phyloP scores from a whole-genome alignment of 1,284 basidiomycete species.

The Coriolopsis trogii region DNA sequence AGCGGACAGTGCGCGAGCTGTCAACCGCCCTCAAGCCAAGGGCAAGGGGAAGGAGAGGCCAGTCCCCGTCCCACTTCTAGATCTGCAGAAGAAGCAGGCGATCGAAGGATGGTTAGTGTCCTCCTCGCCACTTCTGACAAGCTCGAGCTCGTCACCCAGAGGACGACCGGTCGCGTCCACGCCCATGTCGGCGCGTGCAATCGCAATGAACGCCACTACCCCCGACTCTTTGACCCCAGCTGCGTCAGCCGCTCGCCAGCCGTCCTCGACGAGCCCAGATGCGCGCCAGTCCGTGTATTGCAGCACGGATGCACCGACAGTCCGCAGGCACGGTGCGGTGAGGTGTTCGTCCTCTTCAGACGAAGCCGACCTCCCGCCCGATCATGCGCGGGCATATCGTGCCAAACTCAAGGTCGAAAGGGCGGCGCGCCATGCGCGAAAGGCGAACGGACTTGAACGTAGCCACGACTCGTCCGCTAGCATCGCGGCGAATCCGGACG shows the following conservation, averaged over 20 bases:
- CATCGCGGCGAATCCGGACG: too few relatives aligned
- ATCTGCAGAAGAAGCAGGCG: neutral
- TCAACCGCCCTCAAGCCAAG: neutral
- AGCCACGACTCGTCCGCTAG: too few relatives aligned
- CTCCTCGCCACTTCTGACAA: neutral
- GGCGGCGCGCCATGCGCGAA: neutral
- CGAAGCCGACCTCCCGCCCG: slow-evolving; percentile 6
- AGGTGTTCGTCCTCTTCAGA: slow-evolving; percentile 7
- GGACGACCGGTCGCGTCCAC: neutral
- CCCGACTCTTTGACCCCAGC: neutral
- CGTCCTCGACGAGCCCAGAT: neutral
- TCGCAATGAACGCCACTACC: too few relatives aligned
- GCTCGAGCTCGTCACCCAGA: slow-evolving; percentile 6
- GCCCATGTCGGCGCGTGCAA: neutral
- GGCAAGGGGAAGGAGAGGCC: neutral
- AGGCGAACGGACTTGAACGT: too few relatives aligned
- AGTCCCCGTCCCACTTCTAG: neutral
- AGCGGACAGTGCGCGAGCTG: neutral
- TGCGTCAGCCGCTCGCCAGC: neutral
- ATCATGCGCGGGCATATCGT: neutral
- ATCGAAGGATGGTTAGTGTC: neutral
- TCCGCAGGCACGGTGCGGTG: slow-evolving; percentile 13
- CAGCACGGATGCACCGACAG: slow-evolving; percentile 5
- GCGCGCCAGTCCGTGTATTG: neutral
- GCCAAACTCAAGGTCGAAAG: slow-evolving; percentile 3